Percentiles rank a stretch among this genome's conserved stretches.
phyloP scores from a whole-genome alignment of 2,329 filamentous ascomycete species.

The Cryphonectria radicalis region DNA sequence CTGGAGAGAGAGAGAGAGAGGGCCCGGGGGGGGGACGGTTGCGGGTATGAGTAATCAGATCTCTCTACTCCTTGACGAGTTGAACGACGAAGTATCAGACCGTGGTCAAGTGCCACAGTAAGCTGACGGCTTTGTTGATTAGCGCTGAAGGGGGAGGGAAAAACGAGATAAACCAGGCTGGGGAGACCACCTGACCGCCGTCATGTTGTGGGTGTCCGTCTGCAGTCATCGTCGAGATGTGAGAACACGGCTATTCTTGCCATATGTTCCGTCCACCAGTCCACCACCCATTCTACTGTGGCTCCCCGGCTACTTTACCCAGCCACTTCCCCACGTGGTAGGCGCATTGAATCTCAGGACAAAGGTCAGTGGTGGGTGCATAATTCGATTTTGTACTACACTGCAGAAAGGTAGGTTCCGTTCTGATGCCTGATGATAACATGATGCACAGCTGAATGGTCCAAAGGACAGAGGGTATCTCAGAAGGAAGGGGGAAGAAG shows the following conservation, averaged over 20 bases:
- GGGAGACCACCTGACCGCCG: constrained; percentile 4
- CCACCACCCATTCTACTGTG: not conserved
- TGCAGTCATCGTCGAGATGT: constrained; percentile 1
- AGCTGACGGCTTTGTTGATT: constrained; percentile 6
- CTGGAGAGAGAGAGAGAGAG: too few relatives aligned
- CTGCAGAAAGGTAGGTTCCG: not conserved
- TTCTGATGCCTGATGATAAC: not conserved
- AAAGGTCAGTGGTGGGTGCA: not conserved
- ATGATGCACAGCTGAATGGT: not conserved
- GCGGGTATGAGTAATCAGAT: not conserved
- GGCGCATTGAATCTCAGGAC: not conserved
- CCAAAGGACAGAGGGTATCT: constrained; percentile 12
- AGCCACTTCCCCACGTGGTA: constrained; percentile 5
- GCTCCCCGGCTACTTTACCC: not conserved
- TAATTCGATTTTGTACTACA: not conserved
- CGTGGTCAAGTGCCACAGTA: not conserved
- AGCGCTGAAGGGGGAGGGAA: not conserved
- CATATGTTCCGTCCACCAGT: not conserved
- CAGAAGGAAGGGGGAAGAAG: not conserved
- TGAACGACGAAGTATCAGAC: not conserved
- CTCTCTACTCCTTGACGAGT: constrained; percentile 5
- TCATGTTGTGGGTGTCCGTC: constrained; percentile 2
- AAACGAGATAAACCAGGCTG: not conserved
- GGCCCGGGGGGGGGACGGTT: not conserved
- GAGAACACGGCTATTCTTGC: constrained; percentile 9